Evolutionary conservation across 495 filamentous ascomycete genomes (phyloP).

Genomic region (Parathielavia appendiculata): DNA sequence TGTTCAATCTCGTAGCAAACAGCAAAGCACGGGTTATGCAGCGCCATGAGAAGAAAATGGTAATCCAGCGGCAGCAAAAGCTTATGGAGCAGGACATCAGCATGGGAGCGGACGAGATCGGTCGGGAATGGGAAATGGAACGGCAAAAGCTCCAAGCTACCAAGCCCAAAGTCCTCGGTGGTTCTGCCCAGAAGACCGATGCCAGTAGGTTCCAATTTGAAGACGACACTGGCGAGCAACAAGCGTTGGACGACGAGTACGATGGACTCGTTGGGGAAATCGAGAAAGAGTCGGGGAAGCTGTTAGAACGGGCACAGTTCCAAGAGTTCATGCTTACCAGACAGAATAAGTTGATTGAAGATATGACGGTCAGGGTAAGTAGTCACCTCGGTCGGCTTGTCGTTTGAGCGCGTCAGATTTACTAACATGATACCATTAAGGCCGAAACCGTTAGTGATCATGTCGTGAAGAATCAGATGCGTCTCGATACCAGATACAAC

Average conservation of each 20-base stretch:
- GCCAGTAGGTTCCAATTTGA: slow-evolving; percentile 19
- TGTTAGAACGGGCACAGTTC: not conserved
- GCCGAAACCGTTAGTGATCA: not conserved
- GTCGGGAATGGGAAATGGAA: no score
- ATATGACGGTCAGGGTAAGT: slow-evolving; percentile 1
- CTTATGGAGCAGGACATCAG: not conserved
- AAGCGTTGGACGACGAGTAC: slow-evolving; percentile 3
- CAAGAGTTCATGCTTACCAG: not conserved
- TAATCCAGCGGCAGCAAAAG: not conserved
- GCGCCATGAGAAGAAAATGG: slow-evolving; percentile 14
- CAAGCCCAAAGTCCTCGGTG: slow-evolving; percentile 13
- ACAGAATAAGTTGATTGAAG: slow-evolving; percentile 11
- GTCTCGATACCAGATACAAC: not conserved
- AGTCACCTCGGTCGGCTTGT: not conserved
- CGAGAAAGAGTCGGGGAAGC: not conserved
- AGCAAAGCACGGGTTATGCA: slow-evolving; percentile 4
- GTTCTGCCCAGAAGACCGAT: slow-evolving; percentile 1
- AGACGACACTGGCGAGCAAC: slow-evolving; percentile 22
- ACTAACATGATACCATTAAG: not conserved
- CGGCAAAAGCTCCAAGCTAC: not conserved
- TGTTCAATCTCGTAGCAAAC: slow-evolving; percentile 10
- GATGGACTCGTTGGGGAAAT: not conserved
- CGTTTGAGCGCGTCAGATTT: not conserved
- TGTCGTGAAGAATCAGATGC: not conserved
- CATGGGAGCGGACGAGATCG: not conserved